Conservation (phyloP, 768 basidiomycete genomes). For the Boletellus sp. region DNA sequence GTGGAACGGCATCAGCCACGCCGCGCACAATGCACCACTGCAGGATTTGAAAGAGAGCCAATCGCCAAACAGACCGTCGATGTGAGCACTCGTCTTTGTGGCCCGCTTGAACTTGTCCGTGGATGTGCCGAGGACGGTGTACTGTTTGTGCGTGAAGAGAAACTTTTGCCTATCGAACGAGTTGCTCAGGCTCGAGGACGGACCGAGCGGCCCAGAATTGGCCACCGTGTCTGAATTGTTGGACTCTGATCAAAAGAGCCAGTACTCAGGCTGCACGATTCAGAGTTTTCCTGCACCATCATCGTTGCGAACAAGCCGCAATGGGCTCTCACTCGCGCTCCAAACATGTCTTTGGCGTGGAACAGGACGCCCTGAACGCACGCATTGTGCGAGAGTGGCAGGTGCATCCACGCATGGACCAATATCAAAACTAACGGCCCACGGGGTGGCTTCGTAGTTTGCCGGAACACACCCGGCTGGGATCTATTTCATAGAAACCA, state of each 20-base stretch:
- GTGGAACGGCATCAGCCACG: too few species aligned
- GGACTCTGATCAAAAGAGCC: too few species aligned
- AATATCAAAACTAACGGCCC: constrained; percentile 17
- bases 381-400: background rate
- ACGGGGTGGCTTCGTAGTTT: too few species aligned
- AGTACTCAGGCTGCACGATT: too few species aligned
- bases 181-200: constrained; percentile 22
- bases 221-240: too few species aligned
- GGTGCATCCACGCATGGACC: too few species aligned
- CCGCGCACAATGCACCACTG: constrained; percentile 74
- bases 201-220: too few species aligned
- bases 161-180: constrained; percentile 43
- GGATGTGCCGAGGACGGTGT: constrained; percentile 80
- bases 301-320: too few species aligned
- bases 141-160: constrained; percentile 62
- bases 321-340: too few species aligned
- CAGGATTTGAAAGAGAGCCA: constrained; percentile 48
- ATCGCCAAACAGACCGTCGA: background rate
- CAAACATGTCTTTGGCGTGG: too few species aligned
- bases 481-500: constrained; percentile 79
- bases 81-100: constrained; percentile 50
- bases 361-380: background rate
- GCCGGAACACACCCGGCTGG: constrained; percentile 78
- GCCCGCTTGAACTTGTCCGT: constrained; percentile 77
- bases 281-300: too few species aligned